phyloP scores from a whole-genome alignment of 1,284 basidiomycete species.

The Heterobasidion occidentale region DNA sequence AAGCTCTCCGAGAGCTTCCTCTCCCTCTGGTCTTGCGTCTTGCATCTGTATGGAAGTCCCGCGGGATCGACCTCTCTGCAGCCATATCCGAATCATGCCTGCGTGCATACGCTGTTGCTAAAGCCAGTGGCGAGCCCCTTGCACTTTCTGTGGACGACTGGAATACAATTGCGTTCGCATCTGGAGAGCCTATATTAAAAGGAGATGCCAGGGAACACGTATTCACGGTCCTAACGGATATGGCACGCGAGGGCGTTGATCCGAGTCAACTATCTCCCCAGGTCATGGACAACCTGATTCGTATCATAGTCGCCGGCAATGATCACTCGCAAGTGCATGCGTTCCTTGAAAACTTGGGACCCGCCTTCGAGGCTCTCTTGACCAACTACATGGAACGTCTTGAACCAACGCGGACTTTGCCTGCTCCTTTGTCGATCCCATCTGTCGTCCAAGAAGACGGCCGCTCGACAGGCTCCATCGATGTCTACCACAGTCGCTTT shows the following conservation, averaged over 20 bases:
- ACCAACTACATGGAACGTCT: background rate
- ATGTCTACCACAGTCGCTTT: slow-evolving; percentile 6
- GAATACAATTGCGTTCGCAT: slow-evolving; percentile 21
- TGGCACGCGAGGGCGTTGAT: slow-evolving; percentile 6
- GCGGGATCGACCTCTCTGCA: slow-evolving; percentile 5
- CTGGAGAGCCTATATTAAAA: background rate
- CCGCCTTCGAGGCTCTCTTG: slow-evolving; percentile 6
- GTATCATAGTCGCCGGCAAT: slow-evolving; percentile 2
- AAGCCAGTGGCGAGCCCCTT: slow-evolving; percentile 12
- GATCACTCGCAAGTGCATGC: background rate
- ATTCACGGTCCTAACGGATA: slow-evolving; percentile 7
- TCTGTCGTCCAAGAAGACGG: too few species aligned
- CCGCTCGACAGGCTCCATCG: background rate
- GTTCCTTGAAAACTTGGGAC: slow-evolving; percentile 9
- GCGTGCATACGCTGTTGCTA: slow-evolving; percentile 20
- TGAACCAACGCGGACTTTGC: background rate
- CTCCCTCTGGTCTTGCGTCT: slow-evolving; percentile 6
- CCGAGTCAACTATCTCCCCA: slow-evolving; percentile 3
- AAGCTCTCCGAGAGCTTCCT: slow-evolving; percentile 3
- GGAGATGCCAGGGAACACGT: background rate
- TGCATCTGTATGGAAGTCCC: slow-evolving; percentile 4
- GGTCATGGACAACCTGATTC: slow-evolving; percentile 5
- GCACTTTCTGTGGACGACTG: slow-evolving; percentile 19
- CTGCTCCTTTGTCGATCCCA: background rate
- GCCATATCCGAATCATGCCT: slow-evolving; percentile 10